Base-by-base conservation (phyloP, 2,329 filamentous ascomycete species). In the Septoria linicola region DNA sequence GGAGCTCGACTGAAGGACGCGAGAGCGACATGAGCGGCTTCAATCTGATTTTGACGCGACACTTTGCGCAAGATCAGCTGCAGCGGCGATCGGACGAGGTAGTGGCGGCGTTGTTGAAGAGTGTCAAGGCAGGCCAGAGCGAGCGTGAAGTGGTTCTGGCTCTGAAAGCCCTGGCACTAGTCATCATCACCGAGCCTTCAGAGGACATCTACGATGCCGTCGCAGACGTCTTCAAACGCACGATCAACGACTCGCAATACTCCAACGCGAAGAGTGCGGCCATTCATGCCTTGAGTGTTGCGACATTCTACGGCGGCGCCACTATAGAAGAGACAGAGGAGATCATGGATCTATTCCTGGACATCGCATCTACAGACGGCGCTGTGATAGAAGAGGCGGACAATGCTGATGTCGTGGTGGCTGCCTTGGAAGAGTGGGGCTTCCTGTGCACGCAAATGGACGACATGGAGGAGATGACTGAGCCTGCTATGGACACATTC, bases 281-380 rank as follows among this genome's bases (percentile, higher is more conserved):
- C 0, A 84, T 95, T n/a, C 82, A 87, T 63, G 80, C 86, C 10
- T 79, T 95, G 46, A 80, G 82, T 30, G 78, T 87, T n/a, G 82
- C 82, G 19, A 81, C 85, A 1, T 82, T 88, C 60, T 92, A 89
- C 60, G 87, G 86, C 13, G 89, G 89, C 1, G 87, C 86, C 1
- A 80, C 81, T 4, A 78, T 82, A 23, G 81, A 84, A 25, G 84
- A 83, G 16, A 63, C 84, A 0, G 74, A 85, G 34, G 85, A 90
- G 27, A 75, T 88, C 40, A 85, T 95, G 76, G 81, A 84, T 2
- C 88, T 85, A 58, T 73, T 92, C 21, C 72, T 92, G 8, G 87
- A 90, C 52, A 88, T 95, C 42, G 75, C 90, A 14, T 84, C 88
- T 54, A 88, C 84, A 6, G 89, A 96, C 59, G 90, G 90, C 2